phyloP scores from a whole-genome alignment of 164 flowering plant genomes.

The Vitis amurensis region DNA sequence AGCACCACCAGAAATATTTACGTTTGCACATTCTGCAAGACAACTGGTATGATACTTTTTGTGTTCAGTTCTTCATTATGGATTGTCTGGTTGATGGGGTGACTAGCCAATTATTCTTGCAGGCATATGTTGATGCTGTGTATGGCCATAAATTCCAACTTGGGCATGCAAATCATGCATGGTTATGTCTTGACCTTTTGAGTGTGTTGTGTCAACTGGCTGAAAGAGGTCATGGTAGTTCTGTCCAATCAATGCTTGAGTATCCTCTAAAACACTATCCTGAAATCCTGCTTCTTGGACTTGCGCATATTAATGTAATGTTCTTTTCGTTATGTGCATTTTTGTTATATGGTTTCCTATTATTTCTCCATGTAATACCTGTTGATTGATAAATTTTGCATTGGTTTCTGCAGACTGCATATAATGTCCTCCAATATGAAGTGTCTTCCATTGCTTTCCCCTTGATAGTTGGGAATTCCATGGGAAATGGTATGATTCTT shows the following conservation, averaged over 20 bases:
- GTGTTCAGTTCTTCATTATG: background rate
- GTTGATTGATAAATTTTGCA: slow-evolving; percentile 10
- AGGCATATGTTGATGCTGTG: slow-evolving; percentile 58
- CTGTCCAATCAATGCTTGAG: slow-evolving; percentile 60
- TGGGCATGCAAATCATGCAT: slow-evolving; percentile 67
- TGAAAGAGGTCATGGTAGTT: slow-evolving; percentile 77
- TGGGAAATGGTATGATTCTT: slow-evolving; percentile 44
- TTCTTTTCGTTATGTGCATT: background rate
- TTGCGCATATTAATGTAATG: slow-evolving; percentile 80
- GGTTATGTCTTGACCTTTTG: slow-evolving; percentile 82
- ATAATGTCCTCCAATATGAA: slow-evolving; percentile 78
- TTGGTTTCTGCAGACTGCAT: slow-evolving; percentile 66
- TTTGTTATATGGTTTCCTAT: background rate
- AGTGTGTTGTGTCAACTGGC: slow-evolving; percentile 80
- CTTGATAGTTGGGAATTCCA: slow-evolving; percentile 37
- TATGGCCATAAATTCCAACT: slow-evolving; percentile 50
- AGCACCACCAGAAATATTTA: slow-evolving; percentile 76
- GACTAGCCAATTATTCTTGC: slow-evolving; percentile 21
- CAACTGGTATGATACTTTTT: slow-evolving; percentile 53
- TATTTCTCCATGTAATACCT: background rate
- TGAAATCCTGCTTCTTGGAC: slow-evolving; percentile 72
- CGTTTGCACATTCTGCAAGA: slow-evolving; percentile 64
- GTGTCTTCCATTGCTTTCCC: slow-evolving; percentile 67
- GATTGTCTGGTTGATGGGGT: no score
- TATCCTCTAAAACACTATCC: slow-evolving; percentile 76